These are phyloP conservation scores for Clitopilus hobsonii DNA, from an alignment of 768 basidiomycete genomes.

Conservation along the genomic window DNA sequence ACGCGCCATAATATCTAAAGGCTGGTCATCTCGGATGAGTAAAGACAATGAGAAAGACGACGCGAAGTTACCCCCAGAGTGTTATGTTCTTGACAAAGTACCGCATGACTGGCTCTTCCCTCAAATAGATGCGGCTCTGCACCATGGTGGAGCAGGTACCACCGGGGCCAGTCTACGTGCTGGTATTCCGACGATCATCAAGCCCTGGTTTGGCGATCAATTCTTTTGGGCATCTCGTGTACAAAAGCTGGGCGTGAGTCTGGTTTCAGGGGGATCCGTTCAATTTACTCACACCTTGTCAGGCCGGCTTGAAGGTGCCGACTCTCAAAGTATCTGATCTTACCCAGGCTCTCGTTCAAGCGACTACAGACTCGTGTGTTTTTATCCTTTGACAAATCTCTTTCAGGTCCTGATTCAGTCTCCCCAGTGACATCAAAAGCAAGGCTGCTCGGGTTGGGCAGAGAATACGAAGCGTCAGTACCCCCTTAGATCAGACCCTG, in stretches of 20 bases:
- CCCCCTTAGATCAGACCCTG: neutral
- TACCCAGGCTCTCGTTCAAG: conserved; percentile 48
- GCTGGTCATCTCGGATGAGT: conserved; percentile 59
- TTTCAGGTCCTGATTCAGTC: neutral
- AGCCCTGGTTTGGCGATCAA: conserved; percentile 70
- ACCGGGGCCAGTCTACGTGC: conserved; percentile 64
- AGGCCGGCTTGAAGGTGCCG: conserved; percentile 48
- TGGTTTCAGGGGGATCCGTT: neutral
- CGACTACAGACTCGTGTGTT: conserved; percentile 47
- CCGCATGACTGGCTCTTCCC: conserved; percentile 69
- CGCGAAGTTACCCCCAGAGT: conserved; percentile 45
- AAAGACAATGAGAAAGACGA: conserved; percentile 31
- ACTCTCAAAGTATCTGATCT: conserved; percentile 44
- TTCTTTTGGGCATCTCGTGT: conserved; percentile 65
- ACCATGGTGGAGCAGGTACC: conserved; percentile 71
- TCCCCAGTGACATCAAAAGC: conserved; percentile 50
- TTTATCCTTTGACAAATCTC: neutral
- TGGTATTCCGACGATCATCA: conserved; percentile 64
- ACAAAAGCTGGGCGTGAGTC: conserved; percentile 52
- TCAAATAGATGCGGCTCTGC: conserved; percentile 55
- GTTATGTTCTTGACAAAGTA: conserved; percentile 55
- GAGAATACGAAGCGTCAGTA: conserved; percentile 28
- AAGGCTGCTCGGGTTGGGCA: conserved; percentile 43
- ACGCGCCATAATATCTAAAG: conserved; percentile 62
- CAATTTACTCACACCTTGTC: neutral